Base-by-base conservation (phyloP, 1,284 basidiomycete species). In the Trametes sp. region DNA sequence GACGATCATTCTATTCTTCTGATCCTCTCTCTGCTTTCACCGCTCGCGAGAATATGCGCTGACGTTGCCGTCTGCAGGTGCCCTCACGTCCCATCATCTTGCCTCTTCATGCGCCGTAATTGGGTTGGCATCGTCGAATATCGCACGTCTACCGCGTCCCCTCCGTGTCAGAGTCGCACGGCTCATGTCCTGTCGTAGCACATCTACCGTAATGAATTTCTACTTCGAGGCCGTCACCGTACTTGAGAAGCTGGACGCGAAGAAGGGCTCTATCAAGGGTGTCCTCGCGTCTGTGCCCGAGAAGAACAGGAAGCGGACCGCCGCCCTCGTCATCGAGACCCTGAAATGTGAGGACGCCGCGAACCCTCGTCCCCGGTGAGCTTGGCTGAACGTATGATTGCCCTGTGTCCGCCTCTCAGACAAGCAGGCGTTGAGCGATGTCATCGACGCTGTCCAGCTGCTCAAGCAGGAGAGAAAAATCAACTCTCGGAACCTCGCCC, bases 181-280 rank as follows among this genome's bases (percentile, higher is more conserved):
- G 55, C 67, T 64, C 63, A 61, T 64, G 41, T 48, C 33, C 48
- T 68, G 69, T 69, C 66, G 56, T 71, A 70, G 66, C 64, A 70
- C 69, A 51, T 78, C 79, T 76, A 78, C 44, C 35, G 73, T 75
- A 77, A 96, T 96, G 94, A 95, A 96, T 81, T 95, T 96, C 78
- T 97, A 96, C 81, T 94, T 94, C 79, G 89, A 92, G 73, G 93
- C 93, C 66, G 90, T 90, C 64, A 84, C 87, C 70, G 85, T 89
- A 6, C 82, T 98, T 71, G 94, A 96, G 74, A 88, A 88, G 68
- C 83, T 98, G 61, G 92, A 96, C 74, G 85, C 87, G 56, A 94
- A 92, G 75, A 85, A 93, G 76, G 94, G 94, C 14, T 95, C 93
- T 8, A 91, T 98, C 74, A 91, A 94, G 76, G 83, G 92, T 57